Percentiles rank a stretch among this genome's conserved stretches.
Conservation (phyloP, 2,329 filamentous ascomycete species). For the Ophioceras dolichostomum region DNA sequence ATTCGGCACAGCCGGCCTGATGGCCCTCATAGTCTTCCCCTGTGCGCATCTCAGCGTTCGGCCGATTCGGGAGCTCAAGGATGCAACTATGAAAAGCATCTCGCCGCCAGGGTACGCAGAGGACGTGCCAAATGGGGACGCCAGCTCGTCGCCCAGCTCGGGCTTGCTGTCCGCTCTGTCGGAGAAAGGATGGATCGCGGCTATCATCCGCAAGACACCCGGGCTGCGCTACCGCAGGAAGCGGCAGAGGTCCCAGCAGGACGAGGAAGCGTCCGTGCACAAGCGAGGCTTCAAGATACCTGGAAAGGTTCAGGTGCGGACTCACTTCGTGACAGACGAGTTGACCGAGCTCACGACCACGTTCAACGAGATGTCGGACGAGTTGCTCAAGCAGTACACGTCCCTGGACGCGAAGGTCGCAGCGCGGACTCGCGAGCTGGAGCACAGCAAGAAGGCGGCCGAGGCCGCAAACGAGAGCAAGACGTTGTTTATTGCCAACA, state of each 20-base stretch:
- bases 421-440: constrained; percentile 71
- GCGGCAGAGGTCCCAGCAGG: constrained; percentile 10
- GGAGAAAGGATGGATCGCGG: constrained; percentile 26
- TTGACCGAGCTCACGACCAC: constrained; percentile 70
- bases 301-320: constrained; percentile 63
- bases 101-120: constrained; percentile 50
- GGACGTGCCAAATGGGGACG: constrained; percentile 39
- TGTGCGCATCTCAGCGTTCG: constrained; percentile 71
- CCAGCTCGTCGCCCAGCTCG: constrained; percentile 32
- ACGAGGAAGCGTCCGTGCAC: background rate
- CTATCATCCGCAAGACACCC: constrained; percentile 19
- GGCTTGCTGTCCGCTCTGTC: constrained; percentile 29
- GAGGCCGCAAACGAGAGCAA: constrained; percentile 96
- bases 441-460: constrained; percentile 81
- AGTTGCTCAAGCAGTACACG: constrained; percentile 76
- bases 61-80: constrained; percentile 65
- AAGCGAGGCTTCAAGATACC: constrained; percentile 69
- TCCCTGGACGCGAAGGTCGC: constrained; percentile 74
- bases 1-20: constrained; percentile 66
- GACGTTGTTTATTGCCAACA: constrained; percentile 94
- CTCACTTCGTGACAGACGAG: constrained; percentile 71
- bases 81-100: constrained; percentile 63
- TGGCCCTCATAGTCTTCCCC: constrained; percentile 61
- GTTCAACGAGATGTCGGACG: constrained; percentile 91
- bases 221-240: constrained; percentile 19